These are phyloP conservation scores for Durotheca rogersii DNA, from an alignment of 495 filamentous ascomycete species.

Conservation along the genomic window DNA sequence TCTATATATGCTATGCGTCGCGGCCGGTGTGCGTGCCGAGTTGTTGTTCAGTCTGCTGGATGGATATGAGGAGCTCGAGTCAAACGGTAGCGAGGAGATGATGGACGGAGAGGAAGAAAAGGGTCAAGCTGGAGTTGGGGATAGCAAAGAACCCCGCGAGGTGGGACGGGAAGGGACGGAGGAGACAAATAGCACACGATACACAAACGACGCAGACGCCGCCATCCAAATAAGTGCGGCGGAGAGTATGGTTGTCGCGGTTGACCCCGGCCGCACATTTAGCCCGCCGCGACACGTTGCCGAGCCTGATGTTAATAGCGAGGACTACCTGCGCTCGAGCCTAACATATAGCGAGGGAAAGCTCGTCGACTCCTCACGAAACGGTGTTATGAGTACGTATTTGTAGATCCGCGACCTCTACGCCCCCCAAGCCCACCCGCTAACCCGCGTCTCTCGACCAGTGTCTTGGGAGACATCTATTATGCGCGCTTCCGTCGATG, in stretches of 20 bases:
- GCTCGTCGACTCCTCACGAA: slow-evolving; percentile 75
- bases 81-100: slow-evolving; percentile 61
- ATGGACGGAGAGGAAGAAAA: slow-evolving; percentile 60
- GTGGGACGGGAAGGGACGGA: slow-evolving; percentile 56
- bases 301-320: slow-evolving; percentile 56
- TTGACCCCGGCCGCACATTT: slow-evolving; percentile 41
- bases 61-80: slow-evolving; percentile 72
- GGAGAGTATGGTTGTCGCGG: slow-evolving; percentile 17
- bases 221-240: slow-evolving; percentile 7
- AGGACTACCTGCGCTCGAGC: slow-evolving; percentile 72
- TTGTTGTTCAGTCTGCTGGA: slow-evolving; percentile 74
- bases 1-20: slow-evolving; percentile 82
- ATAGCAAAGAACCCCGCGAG: slow-evolving; percentile 57
- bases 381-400: slow-evolving; percentile 76
- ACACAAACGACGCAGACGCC: slow-evolving; percentile 8
- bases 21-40: slow-evolving; percentile 90
- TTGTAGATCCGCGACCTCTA: not conserved
- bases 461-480: slow-evolving; percentile 92
- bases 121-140: slow-evolving; percentile 71
- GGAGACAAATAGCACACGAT: slow-evolving; percentile 41
- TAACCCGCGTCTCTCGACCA: slow-evolving; percentile 27
- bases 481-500: slow-evolving; percentile 73
- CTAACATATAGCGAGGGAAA: slow-evolving; percentile 73
- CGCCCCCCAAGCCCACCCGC: not conserved
- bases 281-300: slow-evolving; percentile 32